phyloP scores from a whole-genome alignment of 2,329 filamentous ascomycete species.

The Fusarium albidum region DNA sequence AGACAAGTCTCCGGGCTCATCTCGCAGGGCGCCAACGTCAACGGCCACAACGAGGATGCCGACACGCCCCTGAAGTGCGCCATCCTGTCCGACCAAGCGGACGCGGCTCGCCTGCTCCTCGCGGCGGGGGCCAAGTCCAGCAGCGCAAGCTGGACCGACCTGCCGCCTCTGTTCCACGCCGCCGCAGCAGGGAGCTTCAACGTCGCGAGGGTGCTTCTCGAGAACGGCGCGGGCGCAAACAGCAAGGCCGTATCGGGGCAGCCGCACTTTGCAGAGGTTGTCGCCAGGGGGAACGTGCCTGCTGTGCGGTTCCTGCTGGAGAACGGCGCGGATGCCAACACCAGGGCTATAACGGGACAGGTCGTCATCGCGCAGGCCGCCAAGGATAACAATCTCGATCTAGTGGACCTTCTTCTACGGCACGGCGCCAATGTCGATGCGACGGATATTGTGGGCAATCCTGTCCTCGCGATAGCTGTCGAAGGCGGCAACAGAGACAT shows the following conservation, averaged over 20 bases:
- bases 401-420: background rate
- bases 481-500: conserved; percentile 9
- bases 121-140: conserved; percentile 35
- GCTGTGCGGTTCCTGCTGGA: conserved; percentile 10
- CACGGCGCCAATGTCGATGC: background rate
- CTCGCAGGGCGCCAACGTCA: conserved; percentile 36
- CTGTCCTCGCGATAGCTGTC: background rate
- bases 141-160: conserved; percentile 13
- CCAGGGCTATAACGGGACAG: background rate
- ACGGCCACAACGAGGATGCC: conserved; percentile 35
- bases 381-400: background rate
- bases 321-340: conserved; percentile 9
- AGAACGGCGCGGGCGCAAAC: conserved; percentile 2
- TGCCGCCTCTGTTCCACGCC: conserved; percentile 34
- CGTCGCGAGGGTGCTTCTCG: conserved; percentile 8
- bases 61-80: conserved; percentile 36
- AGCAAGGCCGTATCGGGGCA: background rate
- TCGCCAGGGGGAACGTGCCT: conserved; percentile 1
- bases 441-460: background rate
- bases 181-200: conserved; percentile 11
- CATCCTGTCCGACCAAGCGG: conserved; percentile 25
- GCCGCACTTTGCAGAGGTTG: conserved; percentile 15
- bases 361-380: conserved; percentile 2
- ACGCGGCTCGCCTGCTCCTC: conserved; percentile 39
- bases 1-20: conserved; percentile 32